Conservation (phyloP, 345 rosid genomes). For the Theobroma cacao region DNA sequence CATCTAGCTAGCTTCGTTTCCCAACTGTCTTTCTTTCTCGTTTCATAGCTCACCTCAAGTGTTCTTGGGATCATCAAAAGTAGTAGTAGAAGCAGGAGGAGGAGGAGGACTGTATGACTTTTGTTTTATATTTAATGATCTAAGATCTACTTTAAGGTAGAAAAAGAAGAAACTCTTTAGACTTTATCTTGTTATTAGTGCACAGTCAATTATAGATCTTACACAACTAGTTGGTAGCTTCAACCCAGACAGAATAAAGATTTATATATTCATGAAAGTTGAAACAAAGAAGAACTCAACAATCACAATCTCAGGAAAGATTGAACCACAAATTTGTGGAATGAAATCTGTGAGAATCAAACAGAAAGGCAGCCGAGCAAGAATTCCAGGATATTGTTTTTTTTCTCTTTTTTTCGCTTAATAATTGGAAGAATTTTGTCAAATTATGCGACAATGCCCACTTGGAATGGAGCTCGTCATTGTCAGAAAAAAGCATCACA, state of each 20-base stretch:
- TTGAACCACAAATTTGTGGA: conserved; percentile 4
- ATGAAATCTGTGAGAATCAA: conserved; percentile 10
- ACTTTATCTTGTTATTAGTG: background rate
- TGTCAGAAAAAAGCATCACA: conserved; percentile 6
- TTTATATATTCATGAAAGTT: background rate
- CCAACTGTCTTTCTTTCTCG: background rate
- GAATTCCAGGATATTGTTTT: background rate
- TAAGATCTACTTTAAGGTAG: background rate
- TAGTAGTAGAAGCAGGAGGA: too few species aligned
- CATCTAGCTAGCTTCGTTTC: too few species aligned
- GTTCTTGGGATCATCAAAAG: conserved; percentile 4
- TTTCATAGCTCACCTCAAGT: background rate
- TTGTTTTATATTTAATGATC: too few species aligned
- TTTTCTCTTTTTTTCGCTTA: background rate
- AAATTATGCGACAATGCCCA: conserved; percentile 16
- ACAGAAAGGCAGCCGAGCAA: background rate
- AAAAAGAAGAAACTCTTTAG: background rate
- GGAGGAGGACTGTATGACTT: too few species aligned
- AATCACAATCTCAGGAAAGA: background rate
- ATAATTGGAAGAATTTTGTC: conserved; percentile 29
- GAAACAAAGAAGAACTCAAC: background rate
- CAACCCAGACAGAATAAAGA: background rate
- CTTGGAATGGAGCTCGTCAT: conserved; percentile 17
- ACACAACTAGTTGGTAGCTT: background rate
- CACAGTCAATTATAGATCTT: background rate